Base-by-base conservation (phyloP, 2,329 filamentous ascomycete species). In the Sarocladiaceae sp. region DNA sequence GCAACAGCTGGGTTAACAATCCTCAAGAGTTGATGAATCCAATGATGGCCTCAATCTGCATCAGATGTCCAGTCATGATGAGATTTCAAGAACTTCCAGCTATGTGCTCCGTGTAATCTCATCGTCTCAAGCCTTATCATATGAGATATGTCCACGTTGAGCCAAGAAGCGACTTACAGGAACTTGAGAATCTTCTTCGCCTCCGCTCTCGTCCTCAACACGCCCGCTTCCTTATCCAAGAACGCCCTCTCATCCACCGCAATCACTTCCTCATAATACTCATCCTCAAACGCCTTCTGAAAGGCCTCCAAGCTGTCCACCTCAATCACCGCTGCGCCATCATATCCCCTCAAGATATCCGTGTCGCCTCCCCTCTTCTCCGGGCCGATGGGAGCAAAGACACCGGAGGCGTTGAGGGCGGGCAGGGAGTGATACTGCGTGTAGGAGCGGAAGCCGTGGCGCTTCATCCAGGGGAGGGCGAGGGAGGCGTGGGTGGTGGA, bases 401-500 rank as follows among this genome's bases (percentile, higher is more conserved):
- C 23, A 19, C 26, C 26, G 24, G 46, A 42, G 16, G 44, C 42
- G 41, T 60, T 59, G 21, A 59, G 50, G 1, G 49, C 49, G 6
- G 55, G 52, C 7, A 48, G 46, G 15, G 51, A 45, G 45, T 59
- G 55, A 26, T 60, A 56, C 53, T 64, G 61, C 10, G 59, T 56
- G 47, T 63, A 64, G 10, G 54, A 55, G 20, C 52, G 39, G 29
- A 63, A 54, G 3, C 58, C 58, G 46, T 63, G 55, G 48, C 61
- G 60, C 47, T 56, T 46, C 10, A 57, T 57, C 61, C 60, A 64
- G 0, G 61, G 57, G 43, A 52, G 52, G 12, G 62, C 58, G 24
- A 63, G 58, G 3, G 55, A 54, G 3, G 52, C 59, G 46, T 64
- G 60, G 5, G 58, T 48, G 11, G 58, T 50, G 43, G 59, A 45